Base-by-base conservation (phyloP, 129 eudicot species). In the Sambucus nigra region DNA sequence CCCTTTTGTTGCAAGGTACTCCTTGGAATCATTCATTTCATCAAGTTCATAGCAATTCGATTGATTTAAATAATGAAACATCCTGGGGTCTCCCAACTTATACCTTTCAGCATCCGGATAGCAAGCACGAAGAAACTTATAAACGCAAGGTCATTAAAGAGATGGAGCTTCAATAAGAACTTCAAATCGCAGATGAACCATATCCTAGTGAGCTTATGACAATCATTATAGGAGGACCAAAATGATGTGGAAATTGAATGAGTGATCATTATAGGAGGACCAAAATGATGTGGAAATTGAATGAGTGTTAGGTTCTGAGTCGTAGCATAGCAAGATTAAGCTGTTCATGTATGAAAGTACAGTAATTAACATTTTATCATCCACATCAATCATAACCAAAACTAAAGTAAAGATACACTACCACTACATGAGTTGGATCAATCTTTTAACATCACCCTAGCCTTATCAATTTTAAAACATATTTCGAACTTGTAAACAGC, bases 51-150 rank as follows among this genome's bases (percentile, higher is more conserved):
- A 70, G 49, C 88, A 88, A 38, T 84, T 77, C 12, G 97, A 72
- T 69, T 88, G 97, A 76, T 88, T 88, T 47, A 88, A 81, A 76
- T 88, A 88, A 80, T 64, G 97, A 47, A 75, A 88, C 20, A 25
- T 54, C 65, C 78, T 74, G 51, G 96, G 94, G 55, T 83, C 57
- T 25, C 78, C 96, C 72, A 88, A 55, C 66, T 88, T 88, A 55
- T 74, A 88, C 73, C 67, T 80, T 65, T 78, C 74, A 38, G 69
- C 53, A 55, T 80, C 94, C 97, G 84, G 67, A 45, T 48, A 59
- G 28, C 52, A 76, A 55, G n/a, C 47, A 32, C 1, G 53, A 42
- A 54, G 39, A 61, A 57, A 48, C 17, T 21, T 28, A 12, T 24
- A 44, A 3, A 53, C 26, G 40, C n/a, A 50, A 10, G n/a, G 31